Percentiles rank a stretch among this genome's conserved stretches.
These are phyloP conservation scores for Diospyros kaki DNA, from an alignment of 148 eudicot genomes.

Conservation along the genomic window DNA sequence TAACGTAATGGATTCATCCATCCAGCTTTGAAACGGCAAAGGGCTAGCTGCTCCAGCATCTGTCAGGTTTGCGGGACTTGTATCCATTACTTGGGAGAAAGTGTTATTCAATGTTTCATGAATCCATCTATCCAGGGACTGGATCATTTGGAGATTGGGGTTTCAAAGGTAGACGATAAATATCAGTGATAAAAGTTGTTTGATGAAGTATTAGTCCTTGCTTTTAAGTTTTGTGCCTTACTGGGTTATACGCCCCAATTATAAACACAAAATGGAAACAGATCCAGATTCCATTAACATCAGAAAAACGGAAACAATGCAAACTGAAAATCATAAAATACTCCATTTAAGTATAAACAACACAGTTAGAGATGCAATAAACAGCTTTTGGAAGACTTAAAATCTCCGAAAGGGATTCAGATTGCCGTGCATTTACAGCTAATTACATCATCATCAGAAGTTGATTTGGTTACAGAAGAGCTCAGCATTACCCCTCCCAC, in stretches of 20 bases:
- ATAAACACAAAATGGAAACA: too few relatives aligned
- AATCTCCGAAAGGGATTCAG: slow-evolving; percentile 22
- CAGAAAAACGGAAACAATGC: too few relatives aligned
- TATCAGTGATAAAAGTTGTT: too few relatives aligned
- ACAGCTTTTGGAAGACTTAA: background rate
- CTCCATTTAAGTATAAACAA: background rate
- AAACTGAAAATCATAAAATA: too few relatives aligned
- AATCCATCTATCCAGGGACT: background rate
- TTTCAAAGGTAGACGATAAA: too few relatives aligned
- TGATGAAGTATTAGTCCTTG: too few relatives aligned
- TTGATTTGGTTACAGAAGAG: slow-evolving; percentile 37
- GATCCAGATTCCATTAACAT: too few relatives aligned
- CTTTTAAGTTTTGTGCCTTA: too few relatives aligned
- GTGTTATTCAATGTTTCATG: background rate
- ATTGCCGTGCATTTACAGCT: slow-evolving; percentile 64
- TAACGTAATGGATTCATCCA: slow-evolving; percentile 42
- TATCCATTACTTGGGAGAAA: background rate
- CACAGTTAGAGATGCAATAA: background rate
- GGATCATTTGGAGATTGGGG: too few relatives aligned
- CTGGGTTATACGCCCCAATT: too few relatives aligned
- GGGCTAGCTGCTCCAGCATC: background rate
- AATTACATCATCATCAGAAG: slow-evolving; percentile 49
- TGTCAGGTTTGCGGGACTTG: background rate
- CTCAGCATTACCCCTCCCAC: slow-evolving; percentile 48
- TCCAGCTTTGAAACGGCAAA: slow-evolving; percentile 18